phyloP scores from a whole-genome alignment of 192 early-diverging fungal species.

The Coemansia sp. region DNA sequence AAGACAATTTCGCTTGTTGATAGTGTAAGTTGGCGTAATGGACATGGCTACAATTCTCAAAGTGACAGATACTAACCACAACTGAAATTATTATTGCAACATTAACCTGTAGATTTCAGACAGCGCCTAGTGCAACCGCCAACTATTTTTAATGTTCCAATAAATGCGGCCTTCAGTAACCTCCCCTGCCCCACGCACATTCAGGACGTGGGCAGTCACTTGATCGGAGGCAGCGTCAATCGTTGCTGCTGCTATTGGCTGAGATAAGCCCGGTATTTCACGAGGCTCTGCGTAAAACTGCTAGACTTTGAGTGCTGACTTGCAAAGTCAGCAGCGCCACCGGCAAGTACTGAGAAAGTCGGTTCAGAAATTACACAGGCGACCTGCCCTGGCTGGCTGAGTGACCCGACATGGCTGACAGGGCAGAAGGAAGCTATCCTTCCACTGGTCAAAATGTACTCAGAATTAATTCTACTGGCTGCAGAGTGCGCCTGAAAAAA shows the following conservation, averaged over 20 bases:
- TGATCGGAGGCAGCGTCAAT: not conserved
- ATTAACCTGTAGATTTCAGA: not conserved
- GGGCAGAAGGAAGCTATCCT: not conserved
- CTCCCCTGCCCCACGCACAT: not conserved
- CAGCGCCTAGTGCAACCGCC: not conserved
- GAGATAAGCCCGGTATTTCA: slow-evolving; percentile 4
- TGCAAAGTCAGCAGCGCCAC: not conserved
- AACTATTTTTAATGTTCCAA: slow-evolving; percentile 1
- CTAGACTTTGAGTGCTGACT: not conserved
- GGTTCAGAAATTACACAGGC: not conserved
- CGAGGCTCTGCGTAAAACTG: not conserved
- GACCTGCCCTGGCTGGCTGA: not conserved
- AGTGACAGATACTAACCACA: not conserved
- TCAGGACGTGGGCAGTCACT: not conserved
- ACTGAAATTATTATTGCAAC: too few relatives aligned
- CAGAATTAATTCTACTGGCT: not conserved
- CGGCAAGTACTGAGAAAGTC: not conserved
- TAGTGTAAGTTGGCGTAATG: not conserved
- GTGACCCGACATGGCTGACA: not conserved
- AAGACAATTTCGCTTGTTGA: slow-evolving; percentile 16
- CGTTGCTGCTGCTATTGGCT: not conserved
- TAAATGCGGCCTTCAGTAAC: not conserved
- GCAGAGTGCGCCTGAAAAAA: not conserved
- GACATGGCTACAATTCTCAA: not conserved
- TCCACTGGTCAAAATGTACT: too few relatives aligned